Evolutionary conservation across 139 green algal species (phyloP).

Genomic region (Bryopsis sp.): DNA sequence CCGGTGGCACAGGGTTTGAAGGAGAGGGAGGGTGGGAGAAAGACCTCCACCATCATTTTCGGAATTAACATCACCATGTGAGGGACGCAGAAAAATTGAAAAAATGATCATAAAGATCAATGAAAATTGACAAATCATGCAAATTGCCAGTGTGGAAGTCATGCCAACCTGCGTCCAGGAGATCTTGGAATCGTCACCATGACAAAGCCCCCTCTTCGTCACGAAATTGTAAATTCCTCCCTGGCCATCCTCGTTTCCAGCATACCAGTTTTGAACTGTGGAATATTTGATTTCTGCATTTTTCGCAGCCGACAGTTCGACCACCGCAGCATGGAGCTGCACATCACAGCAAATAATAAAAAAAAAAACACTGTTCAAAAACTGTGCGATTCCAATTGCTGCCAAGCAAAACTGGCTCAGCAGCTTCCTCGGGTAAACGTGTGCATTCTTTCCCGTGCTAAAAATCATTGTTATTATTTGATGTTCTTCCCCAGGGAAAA

Average conservation of each 20-base stretch:
- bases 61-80: not conserved
- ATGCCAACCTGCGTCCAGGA: constrained; percentile 89
- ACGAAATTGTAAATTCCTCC: constrained; percentile 99
- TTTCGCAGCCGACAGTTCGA: constrained; percentile 80
- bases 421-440: not conserved
- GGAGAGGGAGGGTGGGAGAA: no score
- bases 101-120: no score
- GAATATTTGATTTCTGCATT: constrained; percentile 98
- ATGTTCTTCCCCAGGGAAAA: no score
- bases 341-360: not conserved
- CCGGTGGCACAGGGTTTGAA: no score
- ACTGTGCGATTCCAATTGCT: no score
- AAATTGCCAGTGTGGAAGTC: no score
- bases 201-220: constrained; percentile 95
- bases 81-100: no score
- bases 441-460: not conserved
- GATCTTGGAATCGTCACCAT: constrained; percentile 89
- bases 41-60: not conserved
- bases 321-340: constrained; percentile 95
- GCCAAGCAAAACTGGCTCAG: no score
- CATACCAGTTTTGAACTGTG: constrained; percentile 99
- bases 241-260: constrained; percentile 76
- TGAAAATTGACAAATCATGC: no score
- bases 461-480: no score
- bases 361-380: not conserved